Percentiles rank a stretch among this genome's conserved stretches.
phyloP scores from a whole-genome alignment of 1,139 yeast genomes.

The Spathaspora sp. region DNA sequence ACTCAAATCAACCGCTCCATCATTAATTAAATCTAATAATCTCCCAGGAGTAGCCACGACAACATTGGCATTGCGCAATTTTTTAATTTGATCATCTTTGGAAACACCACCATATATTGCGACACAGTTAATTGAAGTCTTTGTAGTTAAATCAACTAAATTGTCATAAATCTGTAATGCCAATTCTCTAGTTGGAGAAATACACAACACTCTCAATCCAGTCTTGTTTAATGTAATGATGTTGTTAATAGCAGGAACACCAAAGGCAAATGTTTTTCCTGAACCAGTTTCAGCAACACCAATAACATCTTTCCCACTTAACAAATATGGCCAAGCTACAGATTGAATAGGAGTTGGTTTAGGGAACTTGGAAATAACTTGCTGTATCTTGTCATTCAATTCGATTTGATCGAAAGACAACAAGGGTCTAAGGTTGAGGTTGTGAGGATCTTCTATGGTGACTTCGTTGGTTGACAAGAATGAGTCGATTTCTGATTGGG shows the following conservation, averaged over 20 bases:
- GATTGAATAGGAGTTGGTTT: slow-evolving; percentile 97
- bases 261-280: slow-evolving; percentile 96
- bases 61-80: slow-evolving; percentile 60
- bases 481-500: slow-evolving; percentile 57
- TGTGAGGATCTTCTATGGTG: slow-evolving; percentile 68
- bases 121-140: slow-evolving; percentile 65
- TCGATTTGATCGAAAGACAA: slow-evolving; percentile 63
- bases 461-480: slow-evolving; percentile 76
- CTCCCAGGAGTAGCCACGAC: slow-evolving; percentile 98
- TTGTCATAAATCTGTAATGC: slow-evolving; percentile 93
- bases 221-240: slow-evolving; percentile 41
- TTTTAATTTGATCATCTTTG: slow-evolving; percentile 82
- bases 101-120: slow-evolving; percentile 98
- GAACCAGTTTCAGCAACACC: slow-evolving; percentile 99
- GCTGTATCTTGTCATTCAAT: slow-evolving; percentile 55
- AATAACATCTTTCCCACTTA: slow-evolving; percentile 80
- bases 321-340: slow-evolving; percentile 93
- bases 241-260: slow-evolving; percentile 92
- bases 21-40: slow-evolving; percentile 84
- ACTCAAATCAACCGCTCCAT: slow-evolving; percentile 74
- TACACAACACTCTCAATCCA: slow-evolving; percentile 74
- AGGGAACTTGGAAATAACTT: slow-evolving; percentile 66
- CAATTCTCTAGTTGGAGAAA: slow-evolving; percentile 96
- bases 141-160: slow-evolving; percentile 62
- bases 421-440: slow-evolving; percentile 60